A percentile compares a stretch with the other conserved stretches of the same genome.
phyloP scores from a whole-genome alignment of 2,329 filamentous ascomycete genomes.

The Ilyonectria destructans region DNA sequence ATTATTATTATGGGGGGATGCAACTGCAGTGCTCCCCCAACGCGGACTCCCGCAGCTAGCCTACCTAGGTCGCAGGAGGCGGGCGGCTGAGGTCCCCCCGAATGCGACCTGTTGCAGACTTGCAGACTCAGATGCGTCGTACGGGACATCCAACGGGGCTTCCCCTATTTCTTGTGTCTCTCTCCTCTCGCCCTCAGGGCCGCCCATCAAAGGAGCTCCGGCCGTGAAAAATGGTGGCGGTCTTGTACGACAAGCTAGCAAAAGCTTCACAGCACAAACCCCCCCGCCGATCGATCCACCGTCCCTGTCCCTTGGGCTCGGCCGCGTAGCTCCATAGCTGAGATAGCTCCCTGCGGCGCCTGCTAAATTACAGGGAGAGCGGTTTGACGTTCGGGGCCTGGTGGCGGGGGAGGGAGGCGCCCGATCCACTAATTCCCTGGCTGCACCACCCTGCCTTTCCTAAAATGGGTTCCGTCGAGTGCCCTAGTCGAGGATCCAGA shows the following conservation, averaged over 20 bases:
- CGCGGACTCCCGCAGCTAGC: background rate
- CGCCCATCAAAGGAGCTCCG: background rate
- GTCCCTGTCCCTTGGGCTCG: background rate
- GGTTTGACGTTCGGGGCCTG: constrained; percentile 35
- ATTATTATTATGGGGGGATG: background rate
- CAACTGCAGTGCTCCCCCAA: background rate
- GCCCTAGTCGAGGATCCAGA: background rate
- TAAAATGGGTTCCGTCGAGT: background rate
- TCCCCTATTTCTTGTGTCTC: background rate
- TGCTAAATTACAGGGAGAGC: constrained; percentile 34
- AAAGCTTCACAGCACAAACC: background rate
- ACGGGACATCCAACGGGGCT: background rate
- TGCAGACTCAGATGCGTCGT: background rate
- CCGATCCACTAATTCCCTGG: constrained; percentile 23
- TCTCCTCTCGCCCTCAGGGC: background rate
- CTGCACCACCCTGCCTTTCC: constrained; percentile 3
- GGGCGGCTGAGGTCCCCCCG: background rate
- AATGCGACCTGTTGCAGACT: background rate
- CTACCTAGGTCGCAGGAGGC: background rate
- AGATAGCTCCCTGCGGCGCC: background rate
- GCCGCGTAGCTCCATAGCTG: background rate
- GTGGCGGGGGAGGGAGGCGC: constrained; percentile 21
- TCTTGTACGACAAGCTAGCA: background rate
- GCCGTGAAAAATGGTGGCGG: background rate
- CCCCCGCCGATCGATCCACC: background rate